These are phyloP conservation scores for Eutypella sp. DNA, from an alignment of 2,329 filamentous ascomycete genomes.

Conservation along the genomic window DNA sequence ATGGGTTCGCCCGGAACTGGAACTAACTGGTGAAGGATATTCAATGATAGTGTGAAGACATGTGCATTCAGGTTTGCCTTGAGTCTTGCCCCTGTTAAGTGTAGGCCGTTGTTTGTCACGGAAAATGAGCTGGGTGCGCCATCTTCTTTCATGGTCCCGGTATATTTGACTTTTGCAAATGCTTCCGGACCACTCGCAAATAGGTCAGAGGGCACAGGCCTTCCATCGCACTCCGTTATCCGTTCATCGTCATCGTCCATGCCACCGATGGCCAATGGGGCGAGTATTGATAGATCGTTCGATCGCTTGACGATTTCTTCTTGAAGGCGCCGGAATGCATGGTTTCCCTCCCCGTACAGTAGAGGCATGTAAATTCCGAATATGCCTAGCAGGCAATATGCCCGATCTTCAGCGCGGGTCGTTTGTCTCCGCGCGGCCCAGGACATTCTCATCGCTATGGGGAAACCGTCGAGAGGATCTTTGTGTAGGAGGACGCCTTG, in stretches of 20 bases:
- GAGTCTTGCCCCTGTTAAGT: not conserved
- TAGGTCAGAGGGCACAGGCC: not conserved
- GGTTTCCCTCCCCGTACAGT: slow-evolving; percentile 2
- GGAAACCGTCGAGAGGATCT: not conserved
- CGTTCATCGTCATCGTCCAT: too few relatives aligned
- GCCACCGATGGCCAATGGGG: not conserved
- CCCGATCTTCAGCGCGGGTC: not conserved
- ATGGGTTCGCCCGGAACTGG: too few relatives aligned
- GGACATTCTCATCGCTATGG: slow-evolving; percentile 1
- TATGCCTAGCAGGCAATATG: slow-evolving; percentile 2
- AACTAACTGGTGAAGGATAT: too few relatives aligned
- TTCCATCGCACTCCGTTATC: not conserved
- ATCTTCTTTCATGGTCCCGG: not conserved
- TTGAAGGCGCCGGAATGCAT: slow-evolving; percentile 1
- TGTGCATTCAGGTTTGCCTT: not conserved
- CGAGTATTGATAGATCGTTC: not conserved
- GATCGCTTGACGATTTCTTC: slow-evolving; percentile 1
- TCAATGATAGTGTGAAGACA: not conserved
- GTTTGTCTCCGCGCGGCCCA: not conserved
- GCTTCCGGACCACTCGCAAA: not conserved
- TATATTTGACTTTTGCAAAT: not conserved
- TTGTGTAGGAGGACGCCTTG: not conserved
- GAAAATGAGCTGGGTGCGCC: not conserved
- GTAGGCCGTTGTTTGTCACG: not conserved
- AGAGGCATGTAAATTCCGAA: slow-evolving; percentile 4